Conservation (phyloP, 768 basidiomycete genomes). For the Hygrocybe coccinea region DNA sequence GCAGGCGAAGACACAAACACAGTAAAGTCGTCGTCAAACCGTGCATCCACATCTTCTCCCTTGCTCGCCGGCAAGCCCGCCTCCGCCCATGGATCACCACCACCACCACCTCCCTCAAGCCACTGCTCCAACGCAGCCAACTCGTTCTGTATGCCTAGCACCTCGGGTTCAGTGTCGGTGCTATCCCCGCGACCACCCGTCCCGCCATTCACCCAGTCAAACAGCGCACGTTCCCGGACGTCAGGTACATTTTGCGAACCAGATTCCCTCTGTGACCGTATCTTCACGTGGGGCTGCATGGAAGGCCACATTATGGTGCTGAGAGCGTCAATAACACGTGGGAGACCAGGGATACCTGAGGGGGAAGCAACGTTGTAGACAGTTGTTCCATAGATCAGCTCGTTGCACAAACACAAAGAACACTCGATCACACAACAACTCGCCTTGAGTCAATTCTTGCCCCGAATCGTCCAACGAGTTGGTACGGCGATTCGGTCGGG, state of each 20-base stretch:
- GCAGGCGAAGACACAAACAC: conserved; percentile 64
- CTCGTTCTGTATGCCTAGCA: conserved; percentile 34
- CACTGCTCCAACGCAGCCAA: conserved; percentile 58
- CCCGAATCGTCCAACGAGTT: neutral
- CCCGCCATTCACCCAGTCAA: conserved; percentile 37
- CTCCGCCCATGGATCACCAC: conserved; percentile 37
- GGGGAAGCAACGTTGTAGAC: too few relatives aligned
- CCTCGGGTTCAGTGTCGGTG: neutral
- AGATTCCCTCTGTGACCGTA: neutral
- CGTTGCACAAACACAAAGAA: too few relatives aligned
- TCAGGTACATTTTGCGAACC: conserved; percentile 13
- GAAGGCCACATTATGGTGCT: conserved; percentile 90
- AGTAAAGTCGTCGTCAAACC: conserved; percentile 78
- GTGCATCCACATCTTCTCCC: neutral
- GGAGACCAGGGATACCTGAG: conserved; percentile 49
- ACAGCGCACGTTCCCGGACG: conserved; percentile 30
- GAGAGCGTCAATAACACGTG: conserved; percentile 71
- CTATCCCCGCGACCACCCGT: too few relatives aligned
- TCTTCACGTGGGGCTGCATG: conserved; percentile 44
- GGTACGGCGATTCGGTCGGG: conserved; percentile 20
- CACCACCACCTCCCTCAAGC: conserved; percentile 46
- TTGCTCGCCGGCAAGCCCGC: neutral
- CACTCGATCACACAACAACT: conserved; percentile 10
- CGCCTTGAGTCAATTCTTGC: conserved; percentile 22
- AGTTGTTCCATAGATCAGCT: too few relatives aligned